Base-by-base conservation (phyloP, 1,284 basidiomycete species). In the Malassezia globosa region DNA sequence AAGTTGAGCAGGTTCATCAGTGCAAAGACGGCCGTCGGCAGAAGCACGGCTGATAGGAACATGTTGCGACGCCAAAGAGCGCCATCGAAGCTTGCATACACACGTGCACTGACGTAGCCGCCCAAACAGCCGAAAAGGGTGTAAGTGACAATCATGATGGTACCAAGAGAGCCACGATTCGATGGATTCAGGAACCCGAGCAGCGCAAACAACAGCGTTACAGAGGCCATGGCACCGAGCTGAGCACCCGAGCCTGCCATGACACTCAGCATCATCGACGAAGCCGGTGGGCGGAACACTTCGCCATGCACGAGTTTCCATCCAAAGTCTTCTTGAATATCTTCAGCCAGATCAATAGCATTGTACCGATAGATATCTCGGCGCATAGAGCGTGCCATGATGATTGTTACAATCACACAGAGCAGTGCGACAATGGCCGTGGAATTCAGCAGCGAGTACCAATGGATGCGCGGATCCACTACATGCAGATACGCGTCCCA, bases 261-360 rank as follows among this genome's bases (percentile, higher is more conserved):
- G 37, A 92, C 80, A 2, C 87, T 82, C 5, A 97, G 76, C 10
- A 85, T 64, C 79, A 90, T 81, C 8, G 66, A 63, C 49, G 83
- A 79, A 39, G 76, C 73, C 0, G 92, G 92, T 4, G 84, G 76
- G 24, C 92, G 81, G 78, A 95, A 96, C 13, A 97, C 87, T 73
- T 97, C 92, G 24, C 87, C 89, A 63, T 95, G 89, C 8, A 96
- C 81, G 16, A 92, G 79, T 67, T 96, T 96, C 92, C 92, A 97
- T 4, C 92, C 92, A 78, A 85, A 95, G 65, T 97, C 92, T 37
- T 95, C 89, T 74, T 94, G 89, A 0, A 95, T 85, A 62, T 95
- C 89, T 72, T 96, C 90, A 60, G 82, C 85, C 26, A 92, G 75
- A 72, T 95, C 90, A 58, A 92, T 85, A 7, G 87, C 85, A 66